Evolutionary conservation across 2,329 filamentous ascomycete genomes (phyloP).

Genomic region (Fusarium sp.): DNA sequence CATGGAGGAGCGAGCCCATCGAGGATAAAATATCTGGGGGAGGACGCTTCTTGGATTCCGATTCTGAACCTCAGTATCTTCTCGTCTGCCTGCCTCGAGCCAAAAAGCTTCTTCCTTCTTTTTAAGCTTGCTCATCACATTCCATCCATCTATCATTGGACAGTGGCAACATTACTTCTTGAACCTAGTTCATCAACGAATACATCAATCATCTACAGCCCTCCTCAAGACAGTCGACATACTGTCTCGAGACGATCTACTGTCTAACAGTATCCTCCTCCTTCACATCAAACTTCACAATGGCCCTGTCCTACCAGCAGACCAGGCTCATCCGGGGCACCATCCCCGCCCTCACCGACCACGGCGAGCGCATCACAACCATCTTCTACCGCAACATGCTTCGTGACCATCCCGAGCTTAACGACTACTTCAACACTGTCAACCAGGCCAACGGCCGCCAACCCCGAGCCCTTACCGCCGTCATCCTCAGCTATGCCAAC

Average conservation of each 20-base stretch:
- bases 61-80: slow-evolving; percentile 6
- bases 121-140: slow-evolving; percentile 2
- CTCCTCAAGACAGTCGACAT: neutral
- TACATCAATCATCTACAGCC: neutral
- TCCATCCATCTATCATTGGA: neutral
- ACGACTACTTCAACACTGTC: slow-evolving; percentile 74
- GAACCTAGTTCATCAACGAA: neutral
- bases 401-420: slow-evolving; percentile 71
- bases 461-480: slow-evolving; percentile 49
- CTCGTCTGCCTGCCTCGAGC: neutral
- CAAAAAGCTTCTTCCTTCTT: neutral
- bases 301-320: slow-evolving; percentile 65
- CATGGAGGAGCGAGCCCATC: slow-evolving; percentile 9
- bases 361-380: slow-evolving; percentile 76
- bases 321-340: slow-evolving; percentile 75
- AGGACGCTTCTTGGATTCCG: slow-evolving; percentile 3
- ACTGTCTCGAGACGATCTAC: neutral
- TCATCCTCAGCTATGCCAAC: slow-evolving; percentile 76
- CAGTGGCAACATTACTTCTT: neutral
- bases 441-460: slow-evolving; percentile 52
- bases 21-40: slow-evolving; percentile 43
- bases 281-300: slow-evolving; percentile 30
- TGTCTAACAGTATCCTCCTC: neutral
- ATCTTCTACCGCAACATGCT: slow-evolving; percentile 80
- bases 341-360: slow-evolving; percentile 74